A percentile compares a stretch with the other conserved stretches of the same genome.
Evolutionary conservation across 2,329 filamentous ascomycete genomes (phyloP).

Genomic region (Colletotrichum eleusines): DNA sequence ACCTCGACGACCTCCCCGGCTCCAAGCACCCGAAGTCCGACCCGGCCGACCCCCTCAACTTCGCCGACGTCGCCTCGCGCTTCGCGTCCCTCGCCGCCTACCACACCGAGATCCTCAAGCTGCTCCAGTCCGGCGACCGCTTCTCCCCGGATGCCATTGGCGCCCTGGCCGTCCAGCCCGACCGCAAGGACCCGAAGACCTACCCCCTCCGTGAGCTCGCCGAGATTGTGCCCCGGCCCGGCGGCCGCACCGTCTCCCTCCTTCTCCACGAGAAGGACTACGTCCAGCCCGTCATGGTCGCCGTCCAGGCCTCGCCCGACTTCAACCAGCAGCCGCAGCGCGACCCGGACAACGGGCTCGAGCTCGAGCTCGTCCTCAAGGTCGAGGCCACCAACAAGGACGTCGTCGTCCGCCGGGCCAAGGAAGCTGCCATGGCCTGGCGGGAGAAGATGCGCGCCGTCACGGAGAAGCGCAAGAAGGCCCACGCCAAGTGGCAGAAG

Average conservation of each 20-base stretch:
- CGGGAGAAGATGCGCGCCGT: conserved; percentile 61
- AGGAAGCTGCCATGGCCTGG: conserved; percentile 64
- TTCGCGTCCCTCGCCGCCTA: conserved; percentile 56
- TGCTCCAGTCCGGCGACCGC: conserved; percentile 60
- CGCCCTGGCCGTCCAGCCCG: conserved; percentile 55
- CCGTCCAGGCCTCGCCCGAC: conserved; percentile 63
- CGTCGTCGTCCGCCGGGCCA: conserved; percentile 57
- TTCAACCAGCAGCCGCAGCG: conserved; percentile 73
- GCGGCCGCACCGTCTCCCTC: conserved; percentile 56
- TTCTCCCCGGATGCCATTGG: conserved; percentile 66
- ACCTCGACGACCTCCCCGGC: conserved; percentile 41
- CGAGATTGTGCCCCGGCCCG: conserved; percentile 62
- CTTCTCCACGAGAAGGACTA: conserved; percentile 58
- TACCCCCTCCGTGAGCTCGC: conserved; percentile 68
- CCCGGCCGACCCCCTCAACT: conserved; percentile 61
- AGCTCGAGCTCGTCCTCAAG: conserved; percentile 68
- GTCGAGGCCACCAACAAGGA: conserved; percentile 65
- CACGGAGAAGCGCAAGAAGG: conserved; percentile 61
- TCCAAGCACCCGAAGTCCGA: conserved; percentile 49
- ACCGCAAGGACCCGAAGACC: conserved; percentile 45
- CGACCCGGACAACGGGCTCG: conserved; percentile 68
- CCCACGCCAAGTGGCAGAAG: conserved; percentile 63
- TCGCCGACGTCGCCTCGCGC: conserved; percentile 61
- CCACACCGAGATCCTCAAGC: conserved; percentile 56
- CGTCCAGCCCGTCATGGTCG: conserved; percentile 67